These are phyloP conservation scores for Apiospora pterosperma DNA, from an alignment of 2,329 filamentous ascomycete genomes.

Conservation along the genomic window DNA sequence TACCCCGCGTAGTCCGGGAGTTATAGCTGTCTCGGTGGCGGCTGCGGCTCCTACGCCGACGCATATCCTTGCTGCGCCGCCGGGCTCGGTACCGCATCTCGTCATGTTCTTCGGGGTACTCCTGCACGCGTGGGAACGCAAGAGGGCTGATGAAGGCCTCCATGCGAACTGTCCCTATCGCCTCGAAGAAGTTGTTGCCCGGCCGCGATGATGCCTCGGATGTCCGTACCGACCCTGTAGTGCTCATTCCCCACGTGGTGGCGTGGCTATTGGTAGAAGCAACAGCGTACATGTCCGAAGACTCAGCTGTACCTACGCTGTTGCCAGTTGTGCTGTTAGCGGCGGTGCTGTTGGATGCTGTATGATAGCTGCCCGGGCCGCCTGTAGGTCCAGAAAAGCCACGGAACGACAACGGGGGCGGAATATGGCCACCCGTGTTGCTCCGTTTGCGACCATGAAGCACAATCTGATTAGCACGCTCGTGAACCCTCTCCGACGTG, in stretches of 20 bases:
- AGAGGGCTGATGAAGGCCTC: constrained; percentile 84
- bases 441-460: constrained; percentile 81
- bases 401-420: constrained; percentile 69
- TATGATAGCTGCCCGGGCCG: constrained; percentile 38
- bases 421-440: constrained; percentile 76
- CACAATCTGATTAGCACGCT: constrained; percentile 40
- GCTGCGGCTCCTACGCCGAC: constrained; percentile 47
- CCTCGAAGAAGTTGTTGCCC: constrained; percentile 71
- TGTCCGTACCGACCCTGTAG: constrained; percentile 35
- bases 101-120: constrained; percentile 46
- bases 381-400: constrained; percentile 65
- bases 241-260: constrained; percentile 42
- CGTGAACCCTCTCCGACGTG: constrained; percentile 35
- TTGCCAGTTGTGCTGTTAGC: constrained; percentile 43
- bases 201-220: constrained; percentile 49
- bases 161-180: constrained; percentile 90
- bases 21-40: constrained; percentile 50
- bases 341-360: constrained; percentile 53
- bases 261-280: constrained; percentile 40
- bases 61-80: constrained; percentile 52
- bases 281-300: constrained; percentile 55
- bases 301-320: constrained; percentile 46
- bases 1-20: constrained; percentile 40
- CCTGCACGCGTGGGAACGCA: constrained; percentile 44
- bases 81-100: constrained; percentile 46